Conservation (phyloP, 2,329 filamentous ascomycete genomes). For the Fusarium sp. region DNA sequence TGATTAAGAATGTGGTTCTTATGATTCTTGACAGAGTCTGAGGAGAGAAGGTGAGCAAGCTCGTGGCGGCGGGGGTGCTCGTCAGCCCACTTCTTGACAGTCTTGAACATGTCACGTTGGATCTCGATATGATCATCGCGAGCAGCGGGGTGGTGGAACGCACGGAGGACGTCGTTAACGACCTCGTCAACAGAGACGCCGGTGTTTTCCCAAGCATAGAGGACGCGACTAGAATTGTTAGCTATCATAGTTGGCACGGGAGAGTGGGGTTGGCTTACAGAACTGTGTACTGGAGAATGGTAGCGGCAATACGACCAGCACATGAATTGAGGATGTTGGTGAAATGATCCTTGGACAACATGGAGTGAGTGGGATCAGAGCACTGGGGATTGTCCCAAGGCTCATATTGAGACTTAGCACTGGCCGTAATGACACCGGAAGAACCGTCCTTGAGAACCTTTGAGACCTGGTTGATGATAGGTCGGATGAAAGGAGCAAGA, state of each 20-base stretch:
- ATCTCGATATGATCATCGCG: slow-evolving; percentile 81
- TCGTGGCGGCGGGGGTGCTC: slow-evolving; percentile 73
- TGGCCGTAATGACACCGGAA: slow-evolving; percentile 74
- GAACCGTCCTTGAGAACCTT: slow-evolving; percentile 88
- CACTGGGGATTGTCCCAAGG: slow-evolving; percentile 82
- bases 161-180: slow-evolving; percentile 79
- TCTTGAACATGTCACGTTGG: slow-evolving; percentile 89
- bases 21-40: slow-evolving; percentile 84
- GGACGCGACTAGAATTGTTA: slow-evolving; percentile 67
- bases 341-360: slow-evolving; percentile 88
- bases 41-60: slow-evolving; percentile 81
- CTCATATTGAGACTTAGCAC: slow-evolving; percentile 80
- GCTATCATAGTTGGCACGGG: neutral
- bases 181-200: slow-evolving; percentile 86
- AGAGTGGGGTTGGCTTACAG: slow-evolving; percentile 64
- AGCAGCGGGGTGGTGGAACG: slow-evolving; percentile 91
- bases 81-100: slow-evolving; percentile 84
- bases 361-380: slow-evolving; percentile 83
- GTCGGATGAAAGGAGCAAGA: slow-evolving; percentile 89
- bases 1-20: slow-evolving; percentile 77
- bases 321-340: slow-evolving; percentile 82
- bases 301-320: slow-evolving; percentile 78
- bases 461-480: slow-evolving; percentile 89
- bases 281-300: slow-evolving; percentile 86
- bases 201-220: slow-evolving; percentile 94